phyloP scores from a whole-genome alignment of 257 asterid genomes.

The Nicotiana undulata region DNA sequence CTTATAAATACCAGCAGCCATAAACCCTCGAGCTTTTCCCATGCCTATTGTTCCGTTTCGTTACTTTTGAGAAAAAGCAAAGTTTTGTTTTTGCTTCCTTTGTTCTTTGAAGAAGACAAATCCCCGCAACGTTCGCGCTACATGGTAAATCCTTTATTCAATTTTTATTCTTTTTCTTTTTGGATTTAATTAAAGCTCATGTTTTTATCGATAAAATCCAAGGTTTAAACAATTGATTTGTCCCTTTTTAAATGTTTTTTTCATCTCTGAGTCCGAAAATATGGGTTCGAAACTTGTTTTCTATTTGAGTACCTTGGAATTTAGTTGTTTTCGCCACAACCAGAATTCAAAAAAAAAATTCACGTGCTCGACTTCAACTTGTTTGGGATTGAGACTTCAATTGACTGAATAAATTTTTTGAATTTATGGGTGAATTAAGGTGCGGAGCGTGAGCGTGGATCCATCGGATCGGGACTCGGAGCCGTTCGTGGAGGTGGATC shows the following conservation, averaged over 20 bases:
- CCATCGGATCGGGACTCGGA: conserved; percentile 38
- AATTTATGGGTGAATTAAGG: conserved; percentile 7
- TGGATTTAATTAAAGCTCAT: background rate
- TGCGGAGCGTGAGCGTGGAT: conserved; percentile 26
- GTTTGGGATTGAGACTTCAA: background rate
- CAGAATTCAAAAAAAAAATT: background rate
- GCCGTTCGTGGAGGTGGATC: conserved; percentile 65
- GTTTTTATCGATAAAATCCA: background rate
- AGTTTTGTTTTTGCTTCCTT: background rate
- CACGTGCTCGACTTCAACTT: background rate
- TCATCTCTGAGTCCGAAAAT: background rate
- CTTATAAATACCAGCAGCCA: background rate
- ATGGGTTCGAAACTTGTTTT: background rate
- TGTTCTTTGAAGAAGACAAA: conserved; percentile 3
- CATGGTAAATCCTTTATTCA: background rate
- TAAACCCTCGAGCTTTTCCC: background rate
- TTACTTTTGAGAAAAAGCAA: background rate
- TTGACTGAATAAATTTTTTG: background rate
- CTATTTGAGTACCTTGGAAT: background rate
- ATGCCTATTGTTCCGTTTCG: background rate
- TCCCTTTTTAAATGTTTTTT: background rate
- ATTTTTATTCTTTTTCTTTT: background rate
- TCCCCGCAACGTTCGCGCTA: background rate
- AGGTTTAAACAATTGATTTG: background rate
- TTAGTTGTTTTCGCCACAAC: background rate